Conservation (phyloP, 2,329 filamentous ascomycete genomes). For the Exophiala xenobiotica region DNA sequence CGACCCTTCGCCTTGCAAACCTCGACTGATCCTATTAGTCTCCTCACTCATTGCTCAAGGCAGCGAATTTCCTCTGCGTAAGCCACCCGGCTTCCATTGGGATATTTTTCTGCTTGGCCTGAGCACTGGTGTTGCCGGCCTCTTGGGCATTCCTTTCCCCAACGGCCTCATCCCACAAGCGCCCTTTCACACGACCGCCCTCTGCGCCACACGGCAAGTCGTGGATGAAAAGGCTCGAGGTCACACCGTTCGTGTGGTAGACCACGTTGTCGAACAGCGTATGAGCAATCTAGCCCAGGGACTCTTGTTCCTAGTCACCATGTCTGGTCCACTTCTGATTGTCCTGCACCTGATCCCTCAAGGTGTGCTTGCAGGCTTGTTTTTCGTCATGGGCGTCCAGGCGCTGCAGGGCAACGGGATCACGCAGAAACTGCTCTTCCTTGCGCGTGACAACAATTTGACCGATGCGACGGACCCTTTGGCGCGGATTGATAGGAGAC, state of each 20-base stretch:
- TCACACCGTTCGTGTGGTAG: constrained; percentile 61
- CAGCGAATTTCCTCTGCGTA: constrained; percentile 76
- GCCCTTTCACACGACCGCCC: constrained; percentile 75
- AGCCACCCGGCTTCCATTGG: constrained; percentile 84
- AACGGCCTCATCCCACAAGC: constrained; percentile 83
- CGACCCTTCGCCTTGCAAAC: not conserved
- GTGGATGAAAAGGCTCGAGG: constrained; percentile 57
- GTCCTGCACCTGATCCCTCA: constrained; percentile 77
- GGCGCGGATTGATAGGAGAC: constrained; percentile 58
- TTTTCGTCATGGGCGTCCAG: constrained; percentile 82
- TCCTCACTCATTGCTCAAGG: constrained; percentile 81
- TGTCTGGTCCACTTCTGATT: constrained; percentile 70
- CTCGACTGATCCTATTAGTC: constrained; percentile 48
- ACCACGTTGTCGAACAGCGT: constrained; percentile 65
- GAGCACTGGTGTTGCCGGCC: constrained; percentile 71
- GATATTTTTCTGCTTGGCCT: constrained; percentile 77
- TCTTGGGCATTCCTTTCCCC: constrained; percentile 76
- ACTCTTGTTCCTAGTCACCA: constrained; percentile 73
- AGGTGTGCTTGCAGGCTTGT: constrained; percentile 74
- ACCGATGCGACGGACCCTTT: constrained; percentile 62
- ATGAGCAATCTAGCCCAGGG: constrained; percentile 76
- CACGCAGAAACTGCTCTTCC: constrained; percentile 70
- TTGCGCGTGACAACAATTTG: constrained; percentile 63
- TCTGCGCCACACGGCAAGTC: constrained; percentile 66
- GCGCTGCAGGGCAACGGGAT: constrained; percentile 75